Conservation (phyloP, 371 early-diverging fungal species). For the Rhizomucor miehei region DNA sequence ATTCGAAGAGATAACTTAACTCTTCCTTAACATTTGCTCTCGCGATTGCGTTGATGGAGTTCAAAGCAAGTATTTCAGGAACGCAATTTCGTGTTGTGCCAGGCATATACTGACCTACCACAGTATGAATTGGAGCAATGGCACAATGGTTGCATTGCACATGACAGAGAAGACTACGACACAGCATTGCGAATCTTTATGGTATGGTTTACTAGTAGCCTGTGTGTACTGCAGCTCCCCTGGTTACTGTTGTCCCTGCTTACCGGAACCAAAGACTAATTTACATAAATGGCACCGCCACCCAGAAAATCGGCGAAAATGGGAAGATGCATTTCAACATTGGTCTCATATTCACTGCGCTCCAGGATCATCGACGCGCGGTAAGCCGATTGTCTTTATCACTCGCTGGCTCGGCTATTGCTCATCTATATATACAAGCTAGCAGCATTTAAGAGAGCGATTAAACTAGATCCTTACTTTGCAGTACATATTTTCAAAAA, state of each 20-base stretch:
- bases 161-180: conserved; percentile 40
- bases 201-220: too few species aligned
- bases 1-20: too few species aligned
- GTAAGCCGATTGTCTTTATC: conserved; percentile 48
- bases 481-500: conserved; percentile 89
- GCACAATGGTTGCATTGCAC: conserved; percentile 44
- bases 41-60: too few species aligned
- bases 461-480: conserved; percentile 81
- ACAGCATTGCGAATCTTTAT: conserved; percentile 36
- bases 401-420: background rate
- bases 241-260: conserved; percentile 4
- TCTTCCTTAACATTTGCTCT: too few species aligned
- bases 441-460: conserved; percentile 69
- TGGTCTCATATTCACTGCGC: conserved; percentile 75
- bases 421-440: conserved; percentile 47
- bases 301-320: conserved; percentile 81
- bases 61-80: too few species aligned
- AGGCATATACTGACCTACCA: too few species aligned
- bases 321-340: conserved; percentile 96
- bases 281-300: background rate
- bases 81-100: too few species aligned
- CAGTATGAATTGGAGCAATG: conserved; percentile 52
- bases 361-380: conserved; percentile 78
- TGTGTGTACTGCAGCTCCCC: too few species aligned
- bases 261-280: background rate